These are phyloP conservation scores for Ascochyta clinopodiicola DNA, from an alignment of 2,329 filamentous ascomycete species.

Conservation along the genomic window DNA sequence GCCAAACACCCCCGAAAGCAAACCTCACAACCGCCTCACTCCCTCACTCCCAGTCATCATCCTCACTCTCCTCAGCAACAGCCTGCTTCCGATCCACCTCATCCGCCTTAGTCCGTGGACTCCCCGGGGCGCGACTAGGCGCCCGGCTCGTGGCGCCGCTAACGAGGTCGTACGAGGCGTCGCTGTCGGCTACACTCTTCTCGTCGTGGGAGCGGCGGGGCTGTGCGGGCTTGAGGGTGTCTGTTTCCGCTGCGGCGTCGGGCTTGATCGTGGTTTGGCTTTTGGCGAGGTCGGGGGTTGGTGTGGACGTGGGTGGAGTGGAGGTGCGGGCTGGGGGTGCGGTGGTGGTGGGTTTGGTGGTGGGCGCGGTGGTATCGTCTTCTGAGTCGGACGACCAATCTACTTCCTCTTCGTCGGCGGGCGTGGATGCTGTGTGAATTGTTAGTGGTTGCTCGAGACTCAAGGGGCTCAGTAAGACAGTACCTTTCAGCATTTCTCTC, in stretches of 20 bases:
- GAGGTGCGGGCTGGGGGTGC: slow-evolving; percentile 17
- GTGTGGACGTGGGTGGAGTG: slow-evolving; percentile 12
- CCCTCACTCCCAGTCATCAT: slow-evolving; percentile 76
- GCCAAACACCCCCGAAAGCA: too few species aligned
- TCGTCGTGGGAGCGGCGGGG: slow-evolving; percentile 71
- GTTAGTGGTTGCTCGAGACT: slow-evolving; percentile 25
- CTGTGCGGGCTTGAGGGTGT: slow-evolving; percentile 62
- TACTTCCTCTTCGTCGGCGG: slow-evolving; percentile 77
- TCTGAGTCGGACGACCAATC: slow-evolving; percentile 76
- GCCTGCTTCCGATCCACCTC: slow-evolving; percentile 49
- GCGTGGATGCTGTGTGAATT: slow-evolving; percentile 57
- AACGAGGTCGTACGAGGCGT: slow-evolving; percentile 95
- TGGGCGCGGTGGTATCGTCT: slow-evolving; percentile 26
- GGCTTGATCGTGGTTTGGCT: slow-evolving; percentile 51
- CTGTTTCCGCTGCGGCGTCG: slow-evolving; percentile 14
- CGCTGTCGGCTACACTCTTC: slow-evolving; percentile 89
- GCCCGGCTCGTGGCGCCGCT: slow-evolving; percentile 77
- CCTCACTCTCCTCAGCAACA: slow-evolving; percentile 64
- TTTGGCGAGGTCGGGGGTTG: slow-evolving; percentile 34
- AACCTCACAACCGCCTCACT: too few species aligned
- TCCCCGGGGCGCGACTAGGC: slow-evolving; percentile 57
- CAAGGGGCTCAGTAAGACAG: slow-evolving; percentile 47
- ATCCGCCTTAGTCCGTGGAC: slow-evolving; percentile 59
- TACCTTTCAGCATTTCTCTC: slow-evolving; percentile 85
- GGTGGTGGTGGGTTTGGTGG: slow-evolving; percentile 23